phyloP scores from a whole-genome alignment of 805 yeast species.

The Wickerhamomyces alni region DNA sequence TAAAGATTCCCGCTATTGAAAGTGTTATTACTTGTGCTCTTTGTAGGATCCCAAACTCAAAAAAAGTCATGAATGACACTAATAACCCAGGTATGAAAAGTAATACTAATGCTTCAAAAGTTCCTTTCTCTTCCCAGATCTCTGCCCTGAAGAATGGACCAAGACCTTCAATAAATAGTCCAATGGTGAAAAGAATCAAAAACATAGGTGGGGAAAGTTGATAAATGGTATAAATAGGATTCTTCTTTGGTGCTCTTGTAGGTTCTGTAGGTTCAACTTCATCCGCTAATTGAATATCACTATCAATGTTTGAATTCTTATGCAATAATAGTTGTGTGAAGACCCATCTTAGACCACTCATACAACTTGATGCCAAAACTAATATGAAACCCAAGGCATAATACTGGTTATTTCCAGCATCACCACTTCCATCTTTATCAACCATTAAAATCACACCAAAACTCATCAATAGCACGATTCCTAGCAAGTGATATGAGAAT shows the following conservation, averaged over 20 bases:
- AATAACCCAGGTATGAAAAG: slow-evolving; percentile 76
- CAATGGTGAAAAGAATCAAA: slow-evolving; percentile 50
- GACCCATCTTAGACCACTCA: slow-evolving; percentile 94
- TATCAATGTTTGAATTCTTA: slow-evolving; percentile 27
- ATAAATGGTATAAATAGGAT: slow-evolving; percentile 80
- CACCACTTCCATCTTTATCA: slow-evolving; percentile 28
- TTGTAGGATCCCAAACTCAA: slow-evolving; percentile 79
- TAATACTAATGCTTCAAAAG: slow-evolving; percentile 46
- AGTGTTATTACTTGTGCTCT: slow-evolving; percentile 81
- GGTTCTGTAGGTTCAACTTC: background rate
- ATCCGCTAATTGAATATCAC: background rate
- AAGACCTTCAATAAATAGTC: slow-evolving; percentile 67
- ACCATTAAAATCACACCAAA: slow-evolving; percentile 88
- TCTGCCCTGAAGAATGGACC: slow-evolving; percentile 41
- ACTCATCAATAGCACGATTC: slow-evolving; percentile 75
- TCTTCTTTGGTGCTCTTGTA: slow-evolving; percentile 28
- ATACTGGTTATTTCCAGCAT: slow-evolving; percentile 13
- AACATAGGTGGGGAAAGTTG: slow-evolving; percentile 86
- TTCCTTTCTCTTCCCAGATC: slow-evolving; percentile 63
- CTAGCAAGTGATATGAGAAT: slow-evolving; percentile 59
- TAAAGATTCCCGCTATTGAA: slow-evolving; percentile 88
- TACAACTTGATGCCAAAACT: slow-evolving; percentile 71
- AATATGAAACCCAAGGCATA: slow-evolving; percentile 56
- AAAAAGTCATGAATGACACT: slow-evolving; percentile 85
- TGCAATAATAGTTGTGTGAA: slow-evolving; percentile 79